A percentile compares a stretch with the other conserved stretches of the same genome.
These are phyloP conservation scores for Epichloe brachyelytri DNA, from an alignment of 2,329 filamentous ascomycete species.

Conservation along the genomic window DNA sequence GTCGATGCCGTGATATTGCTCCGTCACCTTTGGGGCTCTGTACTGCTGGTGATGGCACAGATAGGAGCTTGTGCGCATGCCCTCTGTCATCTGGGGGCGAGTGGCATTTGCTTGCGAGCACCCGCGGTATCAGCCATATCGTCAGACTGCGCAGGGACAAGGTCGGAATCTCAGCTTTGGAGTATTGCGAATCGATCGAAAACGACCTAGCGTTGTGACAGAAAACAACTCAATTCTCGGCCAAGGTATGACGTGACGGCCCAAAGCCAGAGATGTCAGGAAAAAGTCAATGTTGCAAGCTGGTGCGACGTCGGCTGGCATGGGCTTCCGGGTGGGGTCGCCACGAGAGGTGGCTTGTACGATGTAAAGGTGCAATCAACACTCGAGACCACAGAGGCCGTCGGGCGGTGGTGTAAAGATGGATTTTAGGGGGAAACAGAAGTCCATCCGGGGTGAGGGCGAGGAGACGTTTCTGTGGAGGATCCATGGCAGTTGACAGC, in stretches of 20 bases:
- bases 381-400: not conserved
- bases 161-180: too few species aligned
- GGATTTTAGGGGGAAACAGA: too few species aligned
- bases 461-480: not conserved
- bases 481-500: not conserved
- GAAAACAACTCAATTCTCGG: too few species aligned
- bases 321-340: not conserved
- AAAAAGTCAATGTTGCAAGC: not conserved
- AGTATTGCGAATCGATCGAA: too few species aligned
- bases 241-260: too few species aligned
- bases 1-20: slow-evolving; percentile 49
- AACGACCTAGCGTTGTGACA: too few species aligned
- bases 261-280: too few species aligned
- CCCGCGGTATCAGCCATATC: slow-evolving; percentile 21
- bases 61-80: slow-evolving; percentile 45
- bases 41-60: slow-evolving; percentile 52
- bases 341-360: not conserved
- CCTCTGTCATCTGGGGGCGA: slow-evolving; percentile 34
- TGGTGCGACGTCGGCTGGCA: not conserved
- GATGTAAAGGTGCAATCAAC: not conserved
- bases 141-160: not conserved
- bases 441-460: not conserved
- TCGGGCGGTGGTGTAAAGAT: not conserved
- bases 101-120: slow-evolving; percentile 20
- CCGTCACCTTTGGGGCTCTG: slow-evolving; percentile 40